phyloP scores from a whole-genome alignment of 2,329 filamentous ascomycete genomes.

The Trichoderma polysporum region DNA sequence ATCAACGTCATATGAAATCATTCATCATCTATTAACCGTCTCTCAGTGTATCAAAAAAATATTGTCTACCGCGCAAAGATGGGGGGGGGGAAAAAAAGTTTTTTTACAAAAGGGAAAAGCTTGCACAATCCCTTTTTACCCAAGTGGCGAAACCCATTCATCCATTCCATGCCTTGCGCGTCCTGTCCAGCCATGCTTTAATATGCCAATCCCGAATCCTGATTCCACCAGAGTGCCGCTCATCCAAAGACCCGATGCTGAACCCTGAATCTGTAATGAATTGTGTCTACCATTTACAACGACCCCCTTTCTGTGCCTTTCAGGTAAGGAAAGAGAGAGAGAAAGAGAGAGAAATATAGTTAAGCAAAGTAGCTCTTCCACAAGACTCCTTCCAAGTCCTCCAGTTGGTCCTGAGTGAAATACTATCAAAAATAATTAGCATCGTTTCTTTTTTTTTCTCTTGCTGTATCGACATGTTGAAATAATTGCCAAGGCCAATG shows the following conservation, averaged over 20 bases:
- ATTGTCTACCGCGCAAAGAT: not conserved
- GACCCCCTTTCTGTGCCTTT: not conserved
- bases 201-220: constrained; percentile 12
- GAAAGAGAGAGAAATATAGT: not conserved
- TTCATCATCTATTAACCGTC: too few relatives aligned
- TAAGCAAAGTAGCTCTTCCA: constrained; percentile 99
- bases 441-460: not conserved
- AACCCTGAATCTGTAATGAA: not conserved
- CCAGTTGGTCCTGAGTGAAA: constrained; percentile 88
- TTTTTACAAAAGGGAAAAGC: not conserved
- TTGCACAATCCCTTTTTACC: not conserved
- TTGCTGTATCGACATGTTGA: not conserved
- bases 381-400: constrained; percentile 91
- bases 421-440: constrained; percentile 46
- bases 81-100: not conserved
- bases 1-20: too few relatives aligned
- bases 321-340: not conserved
- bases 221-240: not conserved
- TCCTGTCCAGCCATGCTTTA: not conserved
- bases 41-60: too few relatives aligned
- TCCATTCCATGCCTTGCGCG: too few relatives aligned
- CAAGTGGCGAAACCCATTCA: not conserved
- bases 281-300: not conserved
- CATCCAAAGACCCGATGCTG: constrained; percentile 1
- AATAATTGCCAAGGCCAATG: not conserved